Evolutionary conservation across 2,329 filamentous ascomycete species (phyloP).

Genomic region (Arthrobotrys sphaeroides): DNA sequence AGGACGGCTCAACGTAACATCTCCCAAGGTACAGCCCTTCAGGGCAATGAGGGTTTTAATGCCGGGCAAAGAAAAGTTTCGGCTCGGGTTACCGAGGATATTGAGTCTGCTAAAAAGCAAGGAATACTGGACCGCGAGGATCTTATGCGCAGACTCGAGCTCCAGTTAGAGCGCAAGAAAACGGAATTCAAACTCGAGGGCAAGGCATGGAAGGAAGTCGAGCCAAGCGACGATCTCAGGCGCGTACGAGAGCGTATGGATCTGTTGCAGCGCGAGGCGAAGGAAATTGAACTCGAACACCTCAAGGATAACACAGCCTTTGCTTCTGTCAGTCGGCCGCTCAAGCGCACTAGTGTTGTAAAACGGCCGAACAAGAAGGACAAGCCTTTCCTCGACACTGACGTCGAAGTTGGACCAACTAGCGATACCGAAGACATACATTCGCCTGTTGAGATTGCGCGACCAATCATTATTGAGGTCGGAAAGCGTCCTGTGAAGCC

Average conservation of each 20-base stretch:
- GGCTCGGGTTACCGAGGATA: conserved; percentile 61
- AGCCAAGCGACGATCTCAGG: conserved; percentile 89
- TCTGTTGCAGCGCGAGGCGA: conserved; percentile 61
- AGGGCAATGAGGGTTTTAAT: conserved; percentile 64
- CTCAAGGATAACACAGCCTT: conserved; percentile 46
- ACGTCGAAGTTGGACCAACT: conserved; percentile 65
- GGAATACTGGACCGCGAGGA: conserved; percentile 92
- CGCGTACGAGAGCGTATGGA: conserved; percentile 97
- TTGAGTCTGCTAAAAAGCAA: conserved; percentile 80
- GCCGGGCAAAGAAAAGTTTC: conserved; percentile 65
- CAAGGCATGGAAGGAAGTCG: conserved; percentile 84
- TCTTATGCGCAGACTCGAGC: conserved; percentile 92
- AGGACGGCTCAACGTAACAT: conserved; percentile 63
- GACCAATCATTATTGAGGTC: conserved; percentile 76
- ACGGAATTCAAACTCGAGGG: conserved; percentile 97
- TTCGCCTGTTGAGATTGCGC: conserved; percentile 77
- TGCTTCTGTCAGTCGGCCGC: conserved; percentile 73
- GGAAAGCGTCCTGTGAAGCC: conserved; percentile 72
- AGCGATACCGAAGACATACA: too few relatives aligned
- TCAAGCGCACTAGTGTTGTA: conserved; percentile 59
- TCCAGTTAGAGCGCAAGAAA: conserved; percentile 95
- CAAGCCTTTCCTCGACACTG: conserved; percentile 30
- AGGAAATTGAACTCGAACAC: conserved; percentile 55
- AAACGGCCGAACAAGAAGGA: conserved; percentile 27
- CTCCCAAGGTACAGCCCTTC: conserved; percentile 35